Base-by-base conservation (phyloP, 2,329 filamentous ascomycete species). In the Alternaria metachromatica region DNA sequence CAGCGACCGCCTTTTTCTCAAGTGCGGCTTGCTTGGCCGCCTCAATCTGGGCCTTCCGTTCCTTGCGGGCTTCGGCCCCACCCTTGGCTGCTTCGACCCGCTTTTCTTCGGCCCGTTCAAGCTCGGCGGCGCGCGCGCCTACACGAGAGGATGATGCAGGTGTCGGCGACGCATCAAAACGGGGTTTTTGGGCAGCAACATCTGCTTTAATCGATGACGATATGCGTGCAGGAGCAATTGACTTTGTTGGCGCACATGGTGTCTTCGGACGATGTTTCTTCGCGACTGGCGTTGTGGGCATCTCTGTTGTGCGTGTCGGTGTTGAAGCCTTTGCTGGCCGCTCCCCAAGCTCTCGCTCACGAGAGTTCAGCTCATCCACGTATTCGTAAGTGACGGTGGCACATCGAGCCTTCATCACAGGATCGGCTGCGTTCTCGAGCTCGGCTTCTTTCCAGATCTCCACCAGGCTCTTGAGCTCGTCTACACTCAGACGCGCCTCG, bases 381-480 rank as follows among this genome's bases (percentile, higher is more conserved):
- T 75, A 72, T 26, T 69, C 66, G 26, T 69, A 44, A 30, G 66
- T 58, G 30, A 61, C 62, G 28, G 63, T 55, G 13, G 44, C 44
- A 25, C 70, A 72, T 46, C 69, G 51, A 21, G 60, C 65, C 7
- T 53, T 56, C 53, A 70, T 48, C 3, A 55, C 6, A 3, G 63
- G 51, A 44, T 68, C 58, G 21, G 33, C 11, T 30, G 48, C 49
- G 30, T 69, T 56, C 44, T 72, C 60, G 6, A 64, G 56, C 18
- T 44, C 64, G 20, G 73, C 28, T n/a, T 66, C 63, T 7, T 26
- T 41, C 68, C 68, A 75, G 13, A 55, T 63, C 15, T 62, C 53
- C 7, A 67, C 30, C 50, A 70, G 60, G 41, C 53, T 55, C 44
- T 60, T 64, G 12, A 72, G 53, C 12, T 50, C 64, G 11, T 21